A percentile compares a stretch with the other conserved stretches of the same genome.
Evolutionary conservation across 2,329 filamentous ascomycete species (phyloP).

Genomic region (Aureobasidium sp.): DNA sequence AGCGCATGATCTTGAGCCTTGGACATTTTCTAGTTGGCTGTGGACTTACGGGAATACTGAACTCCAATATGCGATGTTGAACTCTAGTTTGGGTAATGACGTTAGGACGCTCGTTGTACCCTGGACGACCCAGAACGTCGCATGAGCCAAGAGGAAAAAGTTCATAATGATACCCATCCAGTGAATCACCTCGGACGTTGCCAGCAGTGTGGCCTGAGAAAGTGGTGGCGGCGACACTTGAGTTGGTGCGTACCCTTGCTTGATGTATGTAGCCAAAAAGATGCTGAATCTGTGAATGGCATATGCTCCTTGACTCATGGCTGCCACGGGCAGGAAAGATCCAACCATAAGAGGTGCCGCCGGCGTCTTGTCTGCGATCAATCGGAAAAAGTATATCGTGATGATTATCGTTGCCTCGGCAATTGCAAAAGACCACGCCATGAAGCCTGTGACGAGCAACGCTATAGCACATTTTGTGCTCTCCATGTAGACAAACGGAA

Average conservation of each 20-base stretch:
- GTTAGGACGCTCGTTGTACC: conserved; percentile 17
- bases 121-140: conserved; percentile 24
- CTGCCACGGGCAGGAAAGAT: conserved; percentile 18
- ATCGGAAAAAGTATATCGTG: conserved; percentile 18
- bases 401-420: conserved; percentile 8
- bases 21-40: not conserved
- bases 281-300: conserved; percentile 20
- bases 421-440: conserved; percentile 13
- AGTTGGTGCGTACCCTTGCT: conserved; percentile 17
- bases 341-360: conserved; percentile 15
- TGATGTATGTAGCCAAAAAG: conserved; percentile 19
- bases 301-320: conserved; percentile 20
- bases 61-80: conserved; percentile 24
- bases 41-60: conserved; percentile 21
- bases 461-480: conserved; percentile 14
- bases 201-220: conserved; percentile 13
- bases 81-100: conserved; percentile 17
- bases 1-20: not conserved
- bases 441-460: conserved; percentile 8
- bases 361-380: conserved; percentile 16
- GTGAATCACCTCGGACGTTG: conserved; percentile 20
- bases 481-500: conserved; percentile 1
- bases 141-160: conserved; percentile 20
- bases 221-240: conserved; percentile 17
- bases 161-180: conserved; percentile 22